Percentiles rank a stretch among this genome's conserved stretches.
These are phyloP conservation scores for Trametes sanguinea DNA, from an alignment of 768 basidiomycete genomes.

Conservation along the genomic window DNA sequence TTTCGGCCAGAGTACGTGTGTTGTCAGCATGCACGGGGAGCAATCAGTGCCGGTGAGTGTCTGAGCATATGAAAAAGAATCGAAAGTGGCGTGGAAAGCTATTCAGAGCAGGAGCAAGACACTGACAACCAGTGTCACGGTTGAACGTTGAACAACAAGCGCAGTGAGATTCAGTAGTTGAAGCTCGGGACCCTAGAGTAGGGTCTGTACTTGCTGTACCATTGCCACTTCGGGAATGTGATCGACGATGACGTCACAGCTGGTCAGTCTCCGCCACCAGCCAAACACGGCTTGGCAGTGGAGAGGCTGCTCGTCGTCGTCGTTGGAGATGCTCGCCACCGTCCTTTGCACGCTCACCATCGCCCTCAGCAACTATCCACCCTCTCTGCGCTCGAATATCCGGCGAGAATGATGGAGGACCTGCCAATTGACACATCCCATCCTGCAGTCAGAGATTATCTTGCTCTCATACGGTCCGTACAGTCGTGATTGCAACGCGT, in stretches of 20 bases:
- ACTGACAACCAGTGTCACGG: too few relatives aligned
- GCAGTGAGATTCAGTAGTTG: too few relatives aligned
- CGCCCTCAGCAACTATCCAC: background rate
- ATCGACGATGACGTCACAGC: background rate
- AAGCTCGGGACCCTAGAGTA: background rate
- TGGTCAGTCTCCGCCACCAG: background rate
- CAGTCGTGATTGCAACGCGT: background rate
- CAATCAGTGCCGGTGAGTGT: too few relatives aligned
- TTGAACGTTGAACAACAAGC: too few relatives aligned
- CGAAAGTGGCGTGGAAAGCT: too few relatives aligned
- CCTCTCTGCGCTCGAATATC: too few relatives aligned
- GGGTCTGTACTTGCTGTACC: background rate
- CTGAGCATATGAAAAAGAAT: too few relatives aligned
- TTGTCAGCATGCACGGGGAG: too few relatives aligned
- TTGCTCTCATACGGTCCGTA: conserved; percentile 59
- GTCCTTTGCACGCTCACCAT: background rate
- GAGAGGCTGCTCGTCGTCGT: background rate
- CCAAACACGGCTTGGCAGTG: background rate
- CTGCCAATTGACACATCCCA: conserved; percentile 45
- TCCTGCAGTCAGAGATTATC: conserved; percentile 65
- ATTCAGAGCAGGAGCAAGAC: too few relatives aligned
- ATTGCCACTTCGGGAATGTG: background rate
- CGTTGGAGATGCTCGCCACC: too few relatives aligned
- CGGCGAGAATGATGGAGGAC: conserved; percentile 45
- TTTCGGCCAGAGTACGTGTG: too few relatives aligned